Evolutionary conservation across 2,329 filamentous ascomycete genomes (phyloP).

Genomic region (Calycina herbarum): DNA sequence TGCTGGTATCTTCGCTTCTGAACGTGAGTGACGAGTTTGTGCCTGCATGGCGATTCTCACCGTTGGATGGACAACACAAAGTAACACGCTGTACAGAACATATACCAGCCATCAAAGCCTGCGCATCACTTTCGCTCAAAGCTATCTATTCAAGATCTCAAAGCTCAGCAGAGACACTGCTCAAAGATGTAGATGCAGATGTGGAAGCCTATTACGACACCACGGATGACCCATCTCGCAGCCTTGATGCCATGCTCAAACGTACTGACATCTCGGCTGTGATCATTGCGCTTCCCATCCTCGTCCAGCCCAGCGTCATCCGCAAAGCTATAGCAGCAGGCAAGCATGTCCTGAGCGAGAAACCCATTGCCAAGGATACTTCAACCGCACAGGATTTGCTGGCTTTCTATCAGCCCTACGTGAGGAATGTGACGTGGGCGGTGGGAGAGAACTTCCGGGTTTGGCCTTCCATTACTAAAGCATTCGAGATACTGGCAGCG

Average conservation of each 20-base stretch:
- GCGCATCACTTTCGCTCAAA: constrained; percentile 50
- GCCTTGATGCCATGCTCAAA: constrained; percentile 40
- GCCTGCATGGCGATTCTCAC: not conserved
- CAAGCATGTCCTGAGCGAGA: constrained; percentile 56
- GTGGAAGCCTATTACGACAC: constrained; percentile 37
- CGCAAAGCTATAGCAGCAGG: constrained; percentile 50
- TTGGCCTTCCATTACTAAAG: no score
- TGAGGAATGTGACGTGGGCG: constrained; percentile 47
- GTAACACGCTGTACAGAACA: not conserved
- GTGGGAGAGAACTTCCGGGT: constrained; percentile 72
- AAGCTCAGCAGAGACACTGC: constrained; percentile 34
- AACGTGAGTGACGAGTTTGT: constrained; percentile 2
- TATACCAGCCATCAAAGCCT: constrained; percentile 1
- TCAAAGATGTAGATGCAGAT: constrained; percentile 41
- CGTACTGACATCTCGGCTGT: constrained; percentile 37
- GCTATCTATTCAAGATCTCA: constrained; percentile 38
- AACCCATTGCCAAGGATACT: constrained; percentile 53
- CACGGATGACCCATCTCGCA: constrained; percentile 41
- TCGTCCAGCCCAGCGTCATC: constrained; percentile 49
- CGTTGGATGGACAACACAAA: not conserved
- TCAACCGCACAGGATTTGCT: constrained; percentile 49
- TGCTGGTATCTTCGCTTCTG: not conserved
- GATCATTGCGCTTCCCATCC: constrained; percentile 50
- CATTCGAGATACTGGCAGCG: no score
- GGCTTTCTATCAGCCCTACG: constrained; percentile 45